phyloP scores from a whole-genome alignment of 2,329 filamentous ascomycete genomes.

The Cyphellophora europaea region DNA sequence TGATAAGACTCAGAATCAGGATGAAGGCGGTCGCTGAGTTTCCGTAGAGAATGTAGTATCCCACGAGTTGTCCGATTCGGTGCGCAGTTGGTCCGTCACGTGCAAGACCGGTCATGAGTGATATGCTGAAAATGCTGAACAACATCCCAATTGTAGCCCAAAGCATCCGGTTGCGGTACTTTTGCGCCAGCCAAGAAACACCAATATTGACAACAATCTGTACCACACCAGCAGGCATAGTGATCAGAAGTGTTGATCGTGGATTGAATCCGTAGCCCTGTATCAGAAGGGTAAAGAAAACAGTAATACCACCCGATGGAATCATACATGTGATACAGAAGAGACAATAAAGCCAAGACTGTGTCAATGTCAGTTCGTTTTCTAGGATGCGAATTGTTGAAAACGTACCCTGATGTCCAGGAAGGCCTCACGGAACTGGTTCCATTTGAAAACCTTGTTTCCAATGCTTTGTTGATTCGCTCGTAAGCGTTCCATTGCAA shows the following conservation, averaged over 20 bases:
- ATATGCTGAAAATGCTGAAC: slow-evolving; percentile 45
- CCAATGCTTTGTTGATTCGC: slow-evolving; percentile 45
- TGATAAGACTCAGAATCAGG: slow-evolving; percentile 44
- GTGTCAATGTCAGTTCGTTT: slow-evolving; percentile 19
- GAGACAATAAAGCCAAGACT: slow-evolving; percentile 6
- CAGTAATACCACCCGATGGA: slow-evolving; percentile 47
- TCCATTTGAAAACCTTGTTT: slow-evolving; percentile 38
- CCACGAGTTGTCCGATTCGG: slow-evolving; percentile 44
- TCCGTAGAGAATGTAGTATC: slow-evolving; percentile 47
- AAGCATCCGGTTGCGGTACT: slow-evolving; percentile 39
- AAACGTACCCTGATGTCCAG: slow-evolving; percentile 47
- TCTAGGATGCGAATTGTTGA: slow-evolving; percentile 43
- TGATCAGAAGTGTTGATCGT: slow-evolving; percentile 45
- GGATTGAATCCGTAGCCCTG: slow-evolving; percentile 44
- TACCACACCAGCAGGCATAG: slow-evolving; percentile 38
- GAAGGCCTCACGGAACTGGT: slow-evolving; percentile 38
- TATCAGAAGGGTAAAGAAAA: slow-evolving; percentile 50
- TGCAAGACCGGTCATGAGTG: slow-evolving; percentile 42
- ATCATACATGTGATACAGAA: slow-evolving; percentile 4
- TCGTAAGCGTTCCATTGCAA: slow-evolving; percentile 45
- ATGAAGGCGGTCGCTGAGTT: slow-evolving; percentile 44
- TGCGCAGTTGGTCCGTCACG: slow-evolving; percentile 44
- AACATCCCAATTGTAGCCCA: slow-evolving; percentile 47
- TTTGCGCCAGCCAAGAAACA: too few species aligned
- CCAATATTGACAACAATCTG: too few species aligned